A percentile compares a stretch with the other conserved stretches of the same genome.
Conservation (phyloP, 768 basidiomycete species). For the Leccinum aurantiacum region DNA sequence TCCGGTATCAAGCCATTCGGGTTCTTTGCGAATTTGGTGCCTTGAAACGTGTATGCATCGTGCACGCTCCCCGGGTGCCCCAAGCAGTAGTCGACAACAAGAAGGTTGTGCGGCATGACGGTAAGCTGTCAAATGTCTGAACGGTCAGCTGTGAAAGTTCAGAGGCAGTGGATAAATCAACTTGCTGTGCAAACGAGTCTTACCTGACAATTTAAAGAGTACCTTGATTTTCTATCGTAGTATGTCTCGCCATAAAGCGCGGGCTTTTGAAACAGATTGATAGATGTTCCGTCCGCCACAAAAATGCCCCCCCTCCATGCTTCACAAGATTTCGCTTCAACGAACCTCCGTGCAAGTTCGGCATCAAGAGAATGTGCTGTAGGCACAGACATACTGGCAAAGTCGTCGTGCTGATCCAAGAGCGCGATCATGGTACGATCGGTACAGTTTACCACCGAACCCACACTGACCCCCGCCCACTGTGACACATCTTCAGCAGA, state of each 20-base stretch:
- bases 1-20: neutral
- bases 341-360: neutral
- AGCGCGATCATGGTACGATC: neutral
- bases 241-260: neutral
- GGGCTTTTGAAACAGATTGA: neutral
- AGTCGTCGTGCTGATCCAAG: neutral
- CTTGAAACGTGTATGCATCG: neutral
- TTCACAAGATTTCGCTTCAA: neutral
- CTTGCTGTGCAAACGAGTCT: neutral
- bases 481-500: neutral
- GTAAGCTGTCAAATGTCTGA: neutral
- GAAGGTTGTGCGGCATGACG: neutral
- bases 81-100: neutral
- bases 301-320: neutral
- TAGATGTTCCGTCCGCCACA: neutral
- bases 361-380: neutral
- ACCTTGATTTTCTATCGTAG: neutral
- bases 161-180: neutral
- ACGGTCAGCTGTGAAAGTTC: too few species aligned
- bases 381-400: neutral
- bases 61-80: neutral
- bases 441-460: neutral
- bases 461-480: neutral
- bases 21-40: neutral
- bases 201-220: neutral